Evolutionary conservation across 805 yeast genomes (phyloP).

Genomic region (Candida sakaeoensis): DNA sequence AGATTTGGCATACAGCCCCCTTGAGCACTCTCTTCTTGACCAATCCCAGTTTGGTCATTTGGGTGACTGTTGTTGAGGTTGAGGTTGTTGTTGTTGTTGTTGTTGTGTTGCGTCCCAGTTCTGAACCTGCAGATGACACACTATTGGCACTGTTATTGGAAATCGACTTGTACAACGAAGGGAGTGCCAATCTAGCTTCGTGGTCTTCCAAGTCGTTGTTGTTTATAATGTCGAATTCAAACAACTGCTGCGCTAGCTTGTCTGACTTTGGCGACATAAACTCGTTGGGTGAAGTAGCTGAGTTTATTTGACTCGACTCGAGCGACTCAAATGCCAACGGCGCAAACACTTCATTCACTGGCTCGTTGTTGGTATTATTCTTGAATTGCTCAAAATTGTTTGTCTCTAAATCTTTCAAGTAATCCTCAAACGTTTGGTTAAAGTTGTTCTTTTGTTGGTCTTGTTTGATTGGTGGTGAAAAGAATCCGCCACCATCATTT

Average conservation of each 20-base stretch:
- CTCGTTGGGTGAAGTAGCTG: slow-evolving; percentile 1
- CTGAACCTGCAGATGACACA: slow-evolving; percentile 11
- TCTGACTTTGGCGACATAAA: slow-evolving; percentile 2
- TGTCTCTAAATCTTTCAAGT: slow-evolving; percentile 7
- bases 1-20: slow-evolving; percentile 36
- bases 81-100: not conserved
- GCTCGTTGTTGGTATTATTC: not conserved
- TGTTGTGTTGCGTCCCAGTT: slow-evolving; percentile 3
- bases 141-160: slow-evolving; percentile 17
- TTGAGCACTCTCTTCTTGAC: slow-evolving; percentile 28
- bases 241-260: slow-evolving; percentile 1
- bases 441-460: slow-evolving; percentile 10
- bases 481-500: slow-evolving; percentile 10
- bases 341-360: slow-evolving; percentile 5
- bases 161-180: slow-evolving; percentile 13
- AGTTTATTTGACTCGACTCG: slow-evolving; percentile 1
- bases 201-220: slow-evolving; percentile 4
- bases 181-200: slow-evolving; percentile 8
- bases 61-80: not conserved
- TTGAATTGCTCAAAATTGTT: not conserved
- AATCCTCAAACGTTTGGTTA: slow-evolving; percentile 12
- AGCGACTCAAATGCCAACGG: slow-evolving; percentile 2
- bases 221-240: not conserved
- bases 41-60: slow-evolving; percentile 6
- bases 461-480: slow-evolving; percentile 12